Conservation (phyloP, 2,329 filamentous ascomycete genomes). For the Didymella pinodella region DNA sequence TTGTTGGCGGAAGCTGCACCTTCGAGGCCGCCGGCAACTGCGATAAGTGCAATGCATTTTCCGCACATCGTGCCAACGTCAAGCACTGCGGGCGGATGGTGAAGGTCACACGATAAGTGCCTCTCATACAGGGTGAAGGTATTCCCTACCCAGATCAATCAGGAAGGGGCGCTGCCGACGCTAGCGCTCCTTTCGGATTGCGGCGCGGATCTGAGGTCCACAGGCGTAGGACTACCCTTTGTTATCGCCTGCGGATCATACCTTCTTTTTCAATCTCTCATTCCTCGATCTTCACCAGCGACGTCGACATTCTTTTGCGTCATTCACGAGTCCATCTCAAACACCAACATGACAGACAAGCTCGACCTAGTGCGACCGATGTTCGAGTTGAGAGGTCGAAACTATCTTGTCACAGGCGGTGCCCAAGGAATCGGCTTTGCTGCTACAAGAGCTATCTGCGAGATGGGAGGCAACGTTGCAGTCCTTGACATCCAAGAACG, state of each 20-base stretch:
- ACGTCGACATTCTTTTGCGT: neutral
- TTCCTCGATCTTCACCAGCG: neutral
- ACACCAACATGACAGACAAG: neutral
- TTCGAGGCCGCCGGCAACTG: neutral
- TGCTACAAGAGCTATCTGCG: neutral
- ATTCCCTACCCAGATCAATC: neutral
- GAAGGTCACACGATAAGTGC: neutral
- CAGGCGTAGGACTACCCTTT: neutral
- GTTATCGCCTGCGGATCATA: neutral
- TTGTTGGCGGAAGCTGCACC: neutral
- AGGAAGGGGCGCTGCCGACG: neutral
- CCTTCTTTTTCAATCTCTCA: neutral
- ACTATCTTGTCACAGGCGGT: neutral
- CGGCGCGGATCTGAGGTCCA: neutral
- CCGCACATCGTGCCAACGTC: neutral
- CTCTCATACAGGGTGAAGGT: neutral
- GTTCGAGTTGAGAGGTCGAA: neutral
- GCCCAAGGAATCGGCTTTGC: neutral
- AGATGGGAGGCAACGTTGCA: neutral
- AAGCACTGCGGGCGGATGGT: neutral
- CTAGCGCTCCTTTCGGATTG: neutral
- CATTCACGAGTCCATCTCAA: neutral
- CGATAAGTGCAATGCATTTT: neutral
- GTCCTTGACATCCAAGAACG: neutral
- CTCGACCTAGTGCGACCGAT: neutral